Evolutionary conservation across 257 asterid genomes (phyloP).

Genomic region (Echium plantagineum): DNA sequence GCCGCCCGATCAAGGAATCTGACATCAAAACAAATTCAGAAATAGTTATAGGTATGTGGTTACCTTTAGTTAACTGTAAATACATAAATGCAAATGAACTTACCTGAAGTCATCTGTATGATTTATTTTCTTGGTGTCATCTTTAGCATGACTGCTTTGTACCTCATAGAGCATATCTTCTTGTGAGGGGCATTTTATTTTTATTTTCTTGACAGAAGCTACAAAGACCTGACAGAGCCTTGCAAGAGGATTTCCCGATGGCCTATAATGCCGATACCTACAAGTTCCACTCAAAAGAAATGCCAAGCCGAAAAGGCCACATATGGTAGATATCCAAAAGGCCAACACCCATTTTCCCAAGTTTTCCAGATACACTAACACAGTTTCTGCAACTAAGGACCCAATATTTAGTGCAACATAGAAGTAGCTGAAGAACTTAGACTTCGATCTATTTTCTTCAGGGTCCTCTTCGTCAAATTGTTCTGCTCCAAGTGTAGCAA

Average conservation of each 20-base stretch:
- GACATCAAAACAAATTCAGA: conserved; percentile 3
- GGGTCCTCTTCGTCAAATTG: conserved; percentile 70
- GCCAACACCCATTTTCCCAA: conserved; percentile 67
- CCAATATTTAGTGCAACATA: conserved; percentile 72
- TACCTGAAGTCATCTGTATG: conserved; percentile 62
- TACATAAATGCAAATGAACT: conserved; percentile 9
- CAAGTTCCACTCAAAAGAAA: conserved; percentile 43
- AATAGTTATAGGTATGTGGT: not conserved
- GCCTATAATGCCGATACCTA: conserved; percentile 46
- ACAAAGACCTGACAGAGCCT: conserved; percentile 58
- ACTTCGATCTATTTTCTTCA: conserved; percentile 49
- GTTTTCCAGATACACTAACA: conserved; percentile 51
- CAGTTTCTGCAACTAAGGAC: conserved; percentile 62
- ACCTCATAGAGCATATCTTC: conserved; percentile 53
- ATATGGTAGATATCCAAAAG: conserved; percentile 70
- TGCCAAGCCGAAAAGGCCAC: conserved; percentile 46
- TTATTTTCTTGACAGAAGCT: conserved; percentile 49
- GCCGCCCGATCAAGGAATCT: conserved; percentile 80
- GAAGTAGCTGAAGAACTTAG: conserved; percentile 55
- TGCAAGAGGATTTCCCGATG: conserved; percentile 55
- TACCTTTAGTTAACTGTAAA: not conserved
- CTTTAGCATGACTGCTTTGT: conserved; percentile 29
- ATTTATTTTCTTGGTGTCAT: conserved; percentile 27
- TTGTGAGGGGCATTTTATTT: conserved; percentile 25
- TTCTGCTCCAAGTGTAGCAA: conserved; percentile 74